Conservation (phyloP, 2,329 filamentous ascomycete genomes). For the Cordyceps cateniannulata region DNA sequence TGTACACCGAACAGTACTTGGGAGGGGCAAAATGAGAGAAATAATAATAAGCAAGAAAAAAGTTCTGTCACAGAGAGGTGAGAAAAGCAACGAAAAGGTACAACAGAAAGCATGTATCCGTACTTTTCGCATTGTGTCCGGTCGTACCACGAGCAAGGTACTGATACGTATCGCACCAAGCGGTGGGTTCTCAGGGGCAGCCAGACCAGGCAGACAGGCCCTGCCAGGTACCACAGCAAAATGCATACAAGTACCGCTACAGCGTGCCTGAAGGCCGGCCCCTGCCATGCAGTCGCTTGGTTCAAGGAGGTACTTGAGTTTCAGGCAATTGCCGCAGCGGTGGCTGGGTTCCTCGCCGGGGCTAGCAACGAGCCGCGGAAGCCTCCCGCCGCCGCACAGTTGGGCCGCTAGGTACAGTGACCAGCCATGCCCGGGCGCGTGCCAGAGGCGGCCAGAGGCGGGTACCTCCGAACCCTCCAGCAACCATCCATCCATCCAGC, state of each 20-base stretch:
- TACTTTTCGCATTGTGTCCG: neutral
- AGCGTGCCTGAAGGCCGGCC: slow-evolving; percentile 1
- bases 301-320: slow-evolving; percentile 2
- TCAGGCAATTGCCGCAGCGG: neutral
- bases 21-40: neutral
- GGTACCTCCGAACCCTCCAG: neutral
- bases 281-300: neutral
- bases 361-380: slow-evolving; percentile 3
- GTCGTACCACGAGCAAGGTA: neutral
- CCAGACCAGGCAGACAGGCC: neutral
- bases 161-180: too few relatives aligned
- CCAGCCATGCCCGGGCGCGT: neutral
- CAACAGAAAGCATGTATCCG: neutral
- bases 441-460: slow-evolving; percentile 5
- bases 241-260: slow-evolving; percentile 1
- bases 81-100: slow-evolving; percentile 1
- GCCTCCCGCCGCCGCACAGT: slow-evolving; percentile 5
- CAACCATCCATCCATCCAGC: neutral
- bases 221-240: neutral
- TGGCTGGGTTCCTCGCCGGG: neutral
- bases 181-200: neutral
- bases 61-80: neutral
- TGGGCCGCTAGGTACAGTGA: slow-evolving; percentile 12
- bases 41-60: neutral
- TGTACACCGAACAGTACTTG: neutral